Evolutionary conservation across 2,329 filamentous ascomycete species (phyloP).

Genomic region (Claviceps monticola): DNA sequence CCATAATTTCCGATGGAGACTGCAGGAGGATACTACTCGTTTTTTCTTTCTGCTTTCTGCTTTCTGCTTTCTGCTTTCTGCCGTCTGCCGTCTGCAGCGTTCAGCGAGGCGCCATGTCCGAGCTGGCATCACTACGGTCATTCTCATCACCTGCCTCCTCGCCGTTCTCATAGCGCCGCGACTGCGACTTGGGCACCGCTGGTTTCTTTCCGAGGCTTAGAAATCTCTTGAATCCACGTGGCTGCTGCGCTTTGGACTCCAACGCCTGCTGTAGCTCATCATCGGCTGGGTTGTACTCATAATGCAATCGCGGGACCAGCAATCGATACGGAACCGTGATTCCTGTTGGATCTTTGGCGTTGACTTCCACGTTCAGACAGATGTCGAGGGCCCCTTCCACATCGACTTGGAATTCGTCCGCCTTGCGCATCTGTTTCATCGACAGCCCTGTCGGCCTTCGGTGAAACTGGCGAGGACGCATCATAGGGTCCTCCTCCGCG

Average conservation of each 20-base stretch:
- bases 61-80: not conserved
- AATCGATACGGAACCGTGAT: constrained; percentile 80
- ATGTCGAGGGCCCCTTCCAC: constrained; percentile 77
- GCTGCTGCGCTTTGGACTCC: constrained; percentile 14
- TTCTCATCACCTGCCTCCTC: constrained; percentile 13
- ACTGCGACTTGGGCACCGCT: constrained; percentile 7
- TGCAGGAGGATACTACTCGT: too few relatives aligned
- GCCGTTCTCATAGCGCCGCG: constrained; percentile 9
- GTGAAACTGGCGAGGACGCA: constrained; percentile 35
- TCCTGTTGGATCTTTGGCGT: constrained; percentile 69
- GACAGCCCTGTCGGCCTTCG: constrained; percentile 58
- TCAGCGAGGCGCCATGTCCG: constrained; percentile 4
- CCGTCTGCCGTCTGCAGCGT: too few relatives aligned
- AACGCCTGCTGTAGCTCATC: constrained; percentile 15
- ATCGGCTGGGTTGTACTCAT: constrained; percentile 34
- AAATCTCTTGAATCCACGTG: constrained; percentile 29
- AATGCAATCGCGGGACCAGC: constrained; percentile 65
- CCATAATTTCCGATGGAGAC: too few relatives aligned
- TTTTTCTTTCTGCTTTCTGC: not conserved
- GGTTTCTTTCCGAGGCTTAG: constrained; percentile 30
- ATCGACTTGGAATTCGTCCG: constrained; percentile 48
- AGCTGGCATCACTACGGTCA: constrained; percentile 5
- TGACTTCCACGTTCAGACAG: constrained; percentile 79
- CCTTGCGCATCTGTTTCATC: constrained; percentile 43
- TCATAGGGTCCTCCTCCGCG: constrained; percentile 8